Evolutionary conservation across 108 stramenopile genomes (phyloP).

Genomic region (Conticribra guillardii): DNA sequence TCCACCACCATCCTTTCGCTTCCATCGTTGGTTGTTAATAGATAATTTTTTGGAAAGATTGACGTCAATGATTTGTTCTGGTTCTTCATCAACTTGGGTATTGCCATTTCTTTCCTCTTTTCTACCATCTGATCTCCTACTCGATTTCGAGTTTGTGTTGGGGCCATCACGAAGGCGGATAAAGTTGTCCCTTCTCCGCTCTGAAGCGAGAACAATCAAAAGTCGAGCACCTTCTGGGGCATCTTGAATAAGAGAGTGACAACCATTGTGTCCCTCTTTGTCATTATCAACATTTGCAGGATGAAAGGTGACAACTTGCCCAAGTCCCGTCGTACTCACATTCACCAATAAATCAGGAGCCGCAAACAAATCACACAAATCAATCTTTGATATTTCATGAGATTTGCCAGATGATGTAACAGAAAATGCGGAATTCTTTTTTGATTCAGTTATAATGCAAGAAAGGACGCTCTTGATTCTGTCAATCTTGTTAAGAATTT

Average conservation of each 20-base stretch:
- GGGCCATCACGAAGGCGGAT: constrained; percentile 36
- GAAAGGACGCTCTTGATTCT: constrained; percentile 8
- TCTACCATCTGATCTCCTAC: too few relatives aligned
- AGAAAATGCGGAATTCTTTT: constrained; percentile 20
- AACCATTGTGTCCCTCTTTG: not conserved
- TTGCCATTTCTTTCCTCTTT: too few relatives aligned
- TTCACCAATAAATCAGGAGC: constrained; percentile 19
- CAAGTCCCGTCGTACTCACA: constrained; percentile 4
- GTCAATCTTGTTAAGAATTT: not conserved
- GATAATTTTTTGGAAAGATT: constrained; percentile 21
- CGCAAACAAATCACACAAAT: constrained; percentile 58
- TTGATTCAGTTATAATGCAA: constrained; percentile 24
- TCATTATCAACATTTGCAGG: not conserved
- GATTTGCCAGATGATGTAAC: constrained; percentile 24
- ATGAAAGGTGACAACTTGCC: constrained; percentile 23
- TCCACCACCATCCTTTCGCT: constrained; percentile 20
- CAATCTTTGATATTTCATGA: constrained; percentile 43
- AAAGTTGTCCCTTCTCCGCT: constrained; percentile 50
- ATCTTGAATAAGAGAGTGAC: constrained; percentile 58
- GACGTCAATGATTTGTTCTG: constrained; percentile 44
- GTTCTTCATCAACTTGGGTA: too few relatives aligned
- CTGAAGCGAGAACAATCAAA: constrained; percentile 70
- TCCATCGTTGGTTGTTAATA: constrained; percentile 41
- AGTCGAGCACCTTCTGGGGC: constrained; percentile 81
- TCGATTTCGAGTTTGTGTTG: constrained; percentile 5